Percentiles rank a stretch among this genome's conserved stretches.
These are phyloP conservation scores for Nicotiana obtusifolia DNA, from an alignment of 257 asterid species.

Conservation along the genomic window DNA sequence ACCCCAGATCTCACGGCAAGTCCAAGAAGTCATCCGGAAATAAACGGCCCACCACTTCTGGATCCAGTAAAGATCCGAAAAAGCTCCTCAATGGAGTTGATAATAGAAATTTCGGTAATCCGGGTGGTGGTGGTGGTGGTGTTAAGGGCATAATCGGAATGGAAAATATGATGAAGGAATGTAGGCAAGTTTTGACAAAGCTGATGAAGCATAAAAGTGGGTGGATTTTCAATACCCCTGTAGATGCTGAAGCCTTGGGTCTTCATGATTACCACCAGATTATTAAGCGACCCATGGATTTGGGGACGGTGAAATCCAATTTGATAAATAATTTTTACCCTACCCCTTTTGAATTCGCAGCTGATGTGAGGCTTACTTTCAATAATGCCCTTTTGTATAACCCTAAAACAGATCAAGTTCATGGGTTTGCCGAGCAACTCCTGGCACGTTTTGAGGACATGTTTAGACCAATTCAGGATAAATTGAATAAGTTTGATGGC, in stretches of 20 bases:
- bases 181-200: conserved; percentile 56
- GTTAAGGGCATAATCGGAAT: conserved; percentile 21
- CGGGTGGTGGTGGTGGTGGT: background rate
- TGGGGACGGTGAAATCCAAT: conserved; percentile 78
- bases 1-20: conserved; percentile 50
- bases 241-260: conserved; percentile 57
- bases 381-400: conserved; percentile 89
- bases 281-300: conserved; percentile 92
- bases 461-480: conserved; percentile 63
- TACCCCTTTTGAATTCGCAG: conserved; percentile 65
- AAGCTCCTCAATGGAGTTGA: conserved; percentile 30
- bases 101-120: conserved; percentile 16
- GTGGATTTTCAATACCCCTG: conserved; percentile 61
- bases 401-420: conserved; percentile 68
- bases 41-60: conserved; percentile 40
- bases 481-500: conserved; percentile 18
- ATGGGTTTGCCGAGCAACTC: conserved; percentile 59
- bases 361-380: conserved; percentile 76
- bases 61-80: conserved; percentile 36
- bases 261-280: conserved; percentile 88
- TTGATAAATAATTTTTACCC: conserved; percentile 40
- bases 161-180: conserved; percentile 61
- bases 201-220: conserved; percentile 58
- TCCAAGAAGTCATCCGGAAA: conserved; percentile 44
- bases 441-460: conserved; percentile 60